phyloP scores from a whole-genome alignment of 345 rosid genomes.

The Eucalyptus guilfoylei region DNA sequence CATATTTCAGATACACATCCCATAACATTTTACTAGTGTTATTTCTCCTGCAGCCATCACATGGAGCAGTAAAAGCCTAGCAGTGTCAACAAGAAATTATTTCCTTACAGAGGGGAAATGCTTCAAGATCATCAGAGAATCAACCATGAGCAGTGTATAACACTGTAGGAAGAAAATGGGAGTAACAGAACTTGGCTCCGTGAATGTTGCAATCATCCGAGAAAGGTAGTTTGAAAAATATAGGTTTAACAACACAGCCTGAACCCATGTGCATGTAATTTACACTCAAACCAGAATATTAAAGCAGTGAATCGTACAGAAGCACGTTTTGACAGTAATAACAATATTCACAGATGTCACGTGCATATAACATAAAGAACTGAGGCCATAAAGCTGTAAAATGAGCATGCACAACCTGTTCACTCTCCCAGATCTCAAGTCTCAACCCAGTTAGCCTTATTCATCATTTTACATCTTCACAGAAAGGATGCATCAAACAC shows the following conservation, averaged over 20 bases:
- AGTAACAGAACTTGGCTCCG: not conserved
- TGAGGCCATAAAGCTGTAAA: not conserved
- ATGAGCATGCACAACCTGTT: not conserved
- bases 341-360: not conserved
- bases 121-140: not conserved
- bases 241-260: not conserved
- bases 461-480: not conserved
- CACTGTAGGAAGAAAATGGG: not conserved
- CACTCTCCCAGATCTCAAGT: not conserved
- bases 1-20: not conserved
- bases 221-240: not conserved
- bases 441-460: not conserved
- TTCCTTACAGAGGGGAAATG: not conserved
- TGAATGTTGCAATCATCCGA: not conserved
- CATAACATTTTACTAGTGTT: not conserved
- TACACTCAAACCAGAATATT: not conserved
- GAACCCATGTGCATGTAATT: not conserved
- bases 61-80: not conserved
- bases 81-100: not conserved
- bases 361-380: not conserved
- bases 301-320: not conserved
- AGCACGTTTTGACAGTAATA: not conserved
- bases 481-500: not conserved
- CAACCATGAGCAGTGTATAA: not conserved
- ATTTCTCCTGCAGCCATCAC: not conserved